A percentile compares a stretch with the other conserved stretches of the same genome.
Evolutionary conservation across 1,284 basidiomycete species (phyloP).

Genomic region (Flammula alnicola): DNA sequence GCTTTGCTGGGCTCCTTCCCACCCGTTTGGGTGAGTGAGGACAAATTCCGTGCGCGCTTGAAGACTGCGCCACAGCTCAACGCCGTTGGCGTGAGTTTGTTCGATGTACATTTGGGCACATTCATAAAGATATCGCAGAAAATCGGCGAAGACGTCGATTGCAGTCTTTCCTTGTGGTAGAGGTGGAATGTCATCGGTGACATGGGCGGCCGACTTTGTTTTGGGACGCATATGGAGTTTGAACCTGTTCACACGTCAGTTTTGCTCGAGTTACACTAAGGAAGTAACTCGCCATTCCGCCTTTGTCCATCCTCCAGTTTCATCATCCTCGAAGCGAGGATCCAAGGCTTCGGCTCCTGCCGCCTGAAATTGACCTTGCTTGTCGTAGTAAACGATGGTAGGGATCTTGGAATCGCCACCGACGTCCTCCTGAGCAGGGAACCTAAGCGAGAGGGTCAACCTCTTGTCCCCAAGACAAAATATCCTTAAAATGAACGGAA

Average conservation of each 20-base stretch:
- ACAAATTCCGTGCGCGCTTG: conserved; percentile 32
- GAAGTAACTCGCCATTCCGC: conserved; percentile 34
- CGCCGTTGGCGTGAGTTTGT: conserved; percentile 30
- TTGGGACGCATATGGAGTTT: conserved; percentile 57
- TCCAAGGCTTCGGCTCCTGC: conserved; percentile 39
- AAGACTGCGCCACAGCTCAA: conserved; percentile 24
- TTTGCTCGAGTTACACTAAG: not conserved
- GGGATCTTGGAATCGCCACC: conserved; percentile 42
- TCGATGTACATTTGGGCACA: conserved; percentile 32
- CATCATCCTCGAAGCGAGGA: conserved; percentile 29
- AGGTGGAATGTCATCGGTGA: conserved; percentile 31
- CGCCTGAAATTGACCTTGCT: conserved; percentile 31
- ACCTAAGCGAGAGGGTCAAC: conserved; percentile 24
- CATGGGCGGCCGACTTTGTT: conserved; percentile 22
- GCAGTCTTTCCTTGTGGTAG: conserved; percentile 31
- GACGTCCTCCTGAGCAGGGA: conserved; percentile 35
- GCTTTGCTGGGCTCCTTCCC: conserved; percentile 47
- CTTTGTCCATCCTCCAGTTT: conserved; percentile 32
- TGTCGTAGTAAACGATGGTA: conserved; percentile 39
- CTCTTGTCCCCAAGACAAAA: too few species aligned
- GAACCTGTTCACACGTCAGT: conserved; percentile 45
- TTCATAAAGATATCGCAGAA: conserved; percentile 30
- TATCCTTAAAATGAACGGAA: too few species aligned
- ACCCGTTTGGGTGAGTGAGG: conserved; percentile 49
- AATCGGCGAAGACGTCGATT: conserved; percentile 29